phyloP scores from a whole-genome alignment of 805 yeast species.

The Tetrapisispora namnaoensis region DNA sequence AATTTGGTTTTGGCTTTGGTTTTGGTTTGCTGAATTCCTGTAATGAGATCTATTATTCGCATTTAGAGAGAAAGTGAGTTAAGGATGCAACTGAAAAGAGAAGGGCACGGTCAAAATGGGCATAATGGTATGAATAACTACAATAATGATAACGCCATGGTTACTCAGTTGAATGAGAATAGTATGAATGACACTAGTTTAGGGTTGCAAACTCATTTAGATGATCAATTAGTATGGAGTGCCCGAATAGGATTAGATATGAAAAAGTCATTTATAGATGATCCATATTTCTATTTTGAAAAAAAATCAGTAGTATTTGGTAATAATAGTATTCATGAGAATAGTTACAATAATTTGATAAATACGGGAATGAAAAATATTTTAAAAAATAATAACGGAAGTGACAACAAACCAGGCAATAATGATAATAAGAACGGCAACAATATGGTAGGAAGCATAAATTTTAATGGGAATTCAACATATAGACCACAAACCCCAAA shows the following conservation, averaged over 20 bases:
- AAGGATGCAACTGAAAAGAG: constrained; percentile 1
- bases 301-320: not conserved
- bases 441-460: not conserved
- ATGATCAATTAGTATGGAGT: constrained; percentile 18
- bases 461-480: not conserved
- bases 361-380: not conserved
- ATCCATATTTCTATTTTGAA: constrained; percentile 23
- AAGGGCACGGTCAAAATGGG: not conserved
- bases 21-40: no score
- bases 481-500: constrained; percentile 4
- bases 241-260: constrained; percentile 21
- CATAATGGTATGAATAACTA: not conserved
- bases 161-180: not conserved
- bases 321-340: not conserved
- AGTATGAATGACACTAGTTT: not conserved
- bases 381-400: not conserved
- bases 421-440: not conserved
- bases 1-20: no score
- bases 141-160: not conserved
- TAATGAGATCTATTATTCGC: not conserved
- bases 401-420: no score
- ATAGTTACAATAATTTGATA: not conserved
- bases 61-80: not conserved
- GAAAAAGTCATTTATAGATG: constrained; percentile 24
- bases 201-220: constrained; percentile 3